Conservation (phyloP, 2,329 filamentous ascomycete species). For the Penicillium sp. region DNA sequence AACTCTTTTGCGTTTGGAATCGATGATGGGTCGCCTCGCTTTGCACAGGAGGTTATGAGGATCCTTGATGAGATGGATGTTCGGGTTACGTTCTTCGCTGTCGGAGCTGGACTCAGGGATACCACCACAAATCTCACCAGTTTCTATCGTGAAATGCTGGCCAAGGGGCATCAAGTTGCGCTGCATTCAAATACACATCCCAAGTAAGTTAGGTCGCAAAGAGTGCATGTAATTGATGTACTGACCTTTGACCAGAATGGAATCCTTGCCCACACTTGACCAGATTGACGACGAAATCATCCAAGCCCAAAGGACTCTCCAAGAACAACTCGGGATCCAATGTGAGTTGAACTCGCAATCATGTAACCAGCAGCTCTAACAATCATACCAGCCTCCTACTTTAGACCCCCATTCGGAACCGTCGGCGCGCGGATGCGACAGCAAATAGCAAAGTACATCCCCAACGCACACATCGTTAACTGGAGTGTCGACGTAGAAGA, state of each 20-base stretch:
- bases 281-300: conserved; percentile 41
- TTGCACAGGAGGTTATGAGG: conserved; percentile 60
- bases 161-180: conserved; percentile 65
- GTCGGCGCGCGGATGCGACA: conserved; percentile 66
- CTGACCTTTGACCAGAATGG: conserved; percentile 31
- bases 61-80: conserved; percentile 62
- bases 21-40: conserved; percentile 63
- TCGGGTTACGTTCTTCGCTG: conserved; percentile 69
- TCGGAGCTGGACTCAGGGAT: conserved; percentile 62
- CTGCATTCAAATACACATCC: conserved; percentile 68
- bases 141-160: conserved; percentile 63
- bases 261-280: conserved; percentile 29
- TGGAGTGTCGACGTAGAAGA: conserved; percentile 72
- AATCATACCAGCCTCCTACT: conserved; percentile 51
- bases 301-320: conserved; percentile 32
- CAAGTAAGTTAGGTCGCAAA: conserved; percentile 38
- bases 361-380: conserved; percentile 30
- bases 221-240: background rate
- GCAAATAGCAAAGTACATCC: conserved; percentile 54
- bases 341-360: conserved; percentile 42
- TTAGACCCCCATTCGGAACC: conserved; percentile 67
- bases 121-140: conserved; percentile 58
- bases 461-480: conserved; percentile 59
- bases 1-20: conserved; percentile 72
- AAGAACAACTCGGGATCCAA: conserved; percentile 30